Percentiles rank a stretch among this genome's conserved stretches.
phyloP scores from a whole-genome alignment of 2,329 filamentous ascomycete species.

The Epichloe gansuensis region DNA sequence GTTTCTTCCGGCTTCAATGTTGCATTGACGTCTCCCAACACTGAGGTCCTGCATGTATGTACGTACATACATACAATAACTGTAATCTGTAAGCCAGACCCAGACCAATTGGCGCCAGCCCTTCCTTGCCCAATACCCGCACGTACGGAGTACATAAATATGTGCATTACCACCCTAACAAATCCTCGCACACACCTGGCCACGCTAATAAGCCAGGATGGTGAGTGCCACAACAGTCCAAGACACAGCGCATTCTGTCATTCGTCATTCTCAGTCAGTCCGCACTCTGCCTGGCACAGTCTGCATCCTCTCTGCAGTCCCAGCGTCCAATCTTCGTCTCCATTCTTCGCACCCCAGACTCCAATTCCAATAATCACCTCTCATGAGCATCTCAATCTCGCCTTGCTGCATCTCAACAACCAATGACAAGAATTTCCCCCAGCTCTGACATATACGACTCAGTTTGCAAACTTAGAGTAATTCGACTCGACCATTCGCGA shows the following conservation, averaged over 20 bases:
- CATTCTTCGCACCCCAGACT: neutral
- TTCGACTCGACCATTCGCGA: neutral
- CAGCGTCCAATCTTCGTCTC: slow-evolving; percentile 4
- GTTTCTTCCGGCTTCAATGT: too few species aligned
- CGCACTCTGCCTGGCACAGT: slow-evolving; percentile 4
- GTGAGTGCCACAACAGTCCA: slow-evolving; percentile 7
- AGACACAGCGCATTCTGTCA: slow-evolving; percentile 8
- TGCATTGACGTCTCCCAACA: too few species aligned
- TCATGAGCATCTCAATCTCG: neutral
- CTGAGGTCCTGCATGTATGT: too few species aligned
- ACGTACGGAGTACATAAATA: neutral
- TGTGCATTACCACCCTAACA: neutral
- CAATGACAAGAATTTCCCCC: neutral
- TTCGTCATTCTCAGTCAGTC: slow-evolving; percentile 6
- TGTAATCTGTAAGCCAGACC: too few species aligned
- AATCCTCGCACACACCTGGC: neutral
- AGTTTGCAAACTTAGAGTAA: neutral
- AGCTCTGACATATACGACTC: neutral
- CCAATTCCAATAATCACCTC: neutral
- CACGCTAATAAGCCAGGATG: slow-evolving; percentile 5
- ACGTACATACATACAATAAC: too few species aligned
- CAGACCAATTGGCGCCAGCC: neutral
- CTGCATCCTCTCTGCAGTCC: neutral
- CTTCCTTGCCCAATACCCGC: neutral
- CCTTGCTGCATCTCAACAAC: neutral